Evolutionary conservation across 208 protist genomes (phyloP), one percentile per base, ranked within the genome.

Genomic region (Trypanosomatidae sp.): DNA sequence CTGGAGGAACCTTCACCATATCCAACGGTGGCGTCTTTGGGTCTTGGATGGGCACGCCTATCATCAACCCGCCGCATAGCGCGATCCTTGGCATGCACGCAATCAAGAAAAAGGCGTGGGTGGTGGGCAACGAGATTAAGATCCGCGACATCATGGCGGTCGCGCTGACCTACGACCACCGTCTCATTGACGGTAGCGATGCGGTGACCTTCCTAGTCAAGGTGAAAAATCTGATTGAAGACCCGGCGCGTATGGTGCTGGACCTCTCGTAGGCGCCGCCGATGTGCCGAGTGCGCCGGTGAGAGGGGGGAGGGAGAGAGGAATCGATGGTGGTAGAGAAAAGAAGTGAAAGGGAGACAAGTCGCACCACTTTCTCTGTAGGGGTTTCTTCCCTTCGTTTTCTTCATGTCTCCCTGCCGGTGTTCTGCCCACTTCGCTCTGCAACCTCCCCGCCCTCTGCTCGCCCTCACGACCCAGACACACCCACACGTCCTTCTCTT

Each of bases 111-210:
- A 96, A 98, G 82, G 94, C 98, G 66, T 95, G 98, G 83, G 98
- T 98, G 62, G 92, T 99, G 59, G 88, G 80, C 19, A 86, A 91
- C 66, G 84, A 93, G 47, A 88, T 99, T 49, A 93, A 92, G 50
- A 91, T 99, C 55, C 92, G 98, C 53, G 98, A 99, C 75, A 98
- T 99, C 66, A 99, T 99, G 98, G 99, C 99, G 47, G 85, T 99
- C n/a, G 98, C 98, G 12, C 90, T 99, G 22, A 99, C 99, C 49
- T 99, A 99, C 90, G 98, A 99, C 80, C 99, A 99, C 86, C 97
- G 99, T 66, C 86, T 99, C 41, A 99, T 99, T 77, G 98, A 99
- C 76, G 99, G 98, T 47, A 85, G 97, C 56, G 98, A 99, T 67
- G 98, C 98, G 39, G 98, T 99, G 7, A 98, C 95, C n/a, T 99